phyloP scores from a whole-genome alignment of 208 protist genomes.

The Leishmania aethiopica region DNA sequence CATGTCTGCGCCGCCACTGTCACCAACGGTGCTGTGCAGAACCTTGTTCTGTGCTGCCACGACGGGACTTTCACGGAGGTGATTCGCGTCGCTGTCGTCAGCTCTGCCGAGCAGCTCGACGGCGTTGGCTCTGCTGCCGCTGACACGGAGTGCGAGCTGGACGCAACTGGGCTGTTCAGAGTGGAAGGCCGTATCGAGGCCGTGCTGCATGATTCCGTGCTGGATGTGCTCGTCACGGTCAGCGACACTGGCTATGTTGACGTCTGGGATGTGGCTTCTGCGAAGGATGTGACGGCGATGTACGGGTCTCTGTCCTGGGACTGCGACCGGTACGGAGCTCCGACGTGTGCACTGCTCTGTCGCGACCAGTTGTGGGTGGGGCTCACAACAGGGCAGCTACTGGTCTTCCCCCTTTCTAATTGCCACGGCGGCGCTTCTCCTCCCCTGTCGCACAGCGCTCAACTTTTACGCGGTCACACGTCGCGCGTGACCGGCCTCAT shows the following conservation, averaged over 20 bases:
- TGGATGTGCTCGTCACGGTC: slow-evolving; percentile 40
- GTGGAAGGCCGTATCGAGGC: slow-evolving; percentile 36
- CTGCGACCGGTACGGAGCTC: slow-evolving; percentile 24
- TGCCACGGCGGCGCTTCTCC: neutral
- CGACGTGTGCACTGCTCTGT: slow-evolving; percentile 30
- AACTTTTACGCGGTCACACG: slow-evolving; percentile 21
- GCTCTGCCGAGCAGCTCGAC: neutral
- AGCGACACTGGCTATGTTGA: slow-evolving; percentile 57
- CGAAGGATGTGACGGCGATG: slow-evolving; percentile 40
- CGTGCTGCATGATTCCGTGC: slow-evolving; percentile 33
- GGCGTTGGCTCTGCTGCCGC: neutral
- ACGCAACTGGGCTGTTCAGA: slow-evolving; percentile 47
- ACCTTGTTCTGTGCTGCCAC: slow-evolving; percentile 21
- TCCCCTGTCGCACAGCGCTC: neutral
- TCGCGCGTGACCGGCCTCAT: slow-evolving; percentile 32
- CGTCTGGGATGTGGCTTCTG: slow-evolving; percentile 48
- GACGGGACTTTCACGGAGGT: slow-evolving; percentile 30
- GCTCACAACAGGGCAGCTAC: slow-evolving; percentile 39
- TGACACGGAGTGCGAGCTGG: slow-evolving; percentile 13
- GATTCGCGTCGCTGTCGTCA: slow-evolving; percentile 10
- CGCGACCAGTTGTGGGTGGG: slow-evolving; percentile 50
- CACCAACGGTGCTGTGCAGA: neutral
- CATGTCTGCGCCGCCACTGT: slow-evolving; percentile 14
- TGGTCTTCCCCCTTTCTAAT: slow-evolving; percentile 33
- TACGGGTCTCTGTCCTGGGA: slow-evolving; percentile 43